A percentile compares a stretch with the other conserved stretches of the same genome.
phyloP scores from a whole-genome alignment of 2,329 filamentous ascomycete species.

The Beauveria medogensis region DNA sequence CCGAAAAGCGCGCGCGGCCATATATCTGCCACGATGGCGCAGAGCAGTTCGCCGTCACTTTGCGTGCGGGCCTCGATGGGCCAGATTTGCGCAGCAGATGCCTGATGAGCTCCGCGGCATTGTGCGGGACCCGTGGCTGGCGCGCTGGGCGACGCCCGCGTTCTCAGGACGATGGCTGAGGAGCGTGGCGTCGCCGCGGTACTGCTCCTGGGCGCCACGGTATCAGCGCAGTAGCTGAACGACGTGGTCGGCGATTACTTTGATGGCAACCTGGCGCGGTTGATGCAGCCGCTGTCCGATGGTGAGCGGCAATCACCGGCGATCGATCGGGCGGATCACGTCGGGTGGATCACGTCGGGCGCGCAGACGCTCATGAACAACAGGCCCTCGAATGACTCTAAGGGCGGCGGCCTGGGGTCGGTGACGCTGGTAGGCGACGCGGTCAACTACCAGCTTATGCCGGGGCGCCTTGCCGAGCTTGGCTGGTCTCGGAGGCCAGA shows the following conservation, averaged over 20 bases:
- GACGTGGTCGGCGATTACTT: not conserved
- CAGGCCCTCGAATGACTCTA: too few relatives aligned
- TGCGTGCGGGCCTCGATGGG: not conserved
- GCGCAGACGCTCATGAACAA: too few relatives aligned
- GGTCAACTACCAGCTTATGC: too few relatives aligned
- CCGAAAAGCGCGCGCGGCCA: slow-evolving; percentile 14
- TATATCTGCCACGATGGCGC: not conserved
- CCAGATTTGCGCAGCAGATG: slow-evolving; percentile 16
- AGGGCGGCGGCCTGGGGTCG: too few relatives aligned
- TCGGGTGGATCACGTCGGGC: too few relatives aligned
- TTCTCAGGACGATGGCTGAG: slow-evolving; percentile 39
- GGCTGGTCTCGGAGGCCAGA: too few relatives aligned
- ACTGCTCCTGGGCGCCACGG: slow-evolving; percentile 40
- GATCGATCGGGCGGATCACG: too few relatives aligned
- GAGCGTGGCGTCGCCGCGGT: slow-evolving; percentile 35
- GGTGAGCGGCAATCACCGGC: too few relatives aligned
- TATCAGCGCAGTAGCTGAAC: slow-evolving; percentile 23
- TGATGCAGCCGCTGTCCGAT: not conserved
- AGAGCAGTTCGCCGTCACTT: not conserved
- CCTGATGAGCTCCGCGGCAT: not conserved
- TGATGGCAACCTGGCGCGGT: not conserved
- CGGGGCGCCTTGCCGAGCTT: too few relatives aligned
- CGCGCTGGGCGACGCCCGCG: slow-evolving; percentile 38
- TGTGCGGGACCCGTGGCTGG: slow-evolving; percentile 18
- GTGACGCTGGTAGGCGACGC: too few relatives aligned